Base-by-base conservation (phyloP, 2,329 filamentous ascomycete genomes). In the Colletotrichum incanum region DNA sequence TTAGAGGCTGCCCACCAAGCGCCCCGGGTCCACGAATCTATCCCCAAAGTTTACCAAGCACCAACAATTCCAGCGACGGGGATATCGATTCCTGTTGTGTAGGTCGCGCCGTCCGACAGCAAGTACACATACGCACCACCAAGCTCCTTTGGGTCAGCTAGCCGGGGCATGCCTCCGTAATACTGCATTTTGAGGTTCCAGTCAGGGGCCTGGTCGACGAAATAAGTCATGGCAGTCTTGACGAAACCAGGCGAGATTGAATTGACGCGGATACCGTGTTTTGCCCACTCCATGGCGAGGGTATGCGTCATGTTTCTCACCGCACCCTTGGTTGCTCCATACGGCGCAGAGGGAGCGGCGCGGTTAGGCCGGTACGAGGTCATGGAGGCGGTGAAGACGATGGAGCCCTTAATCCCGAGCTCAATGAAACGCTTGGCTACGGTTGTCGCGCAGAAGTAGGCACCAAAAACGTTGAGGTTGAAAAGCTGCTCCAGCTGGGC, bases 141-240 rank as follows among this genome's bases (percentile, higher is more conserved):
- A 2, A 90, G 78, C 78, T 90, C 87, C 73, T 87, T 83, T 0
- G 86, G 84, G 50, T 86, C 82, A 0, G 88, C 88, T 41, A 90
- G 74, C 39, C 87, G 79, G 14, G 87, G 87, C 82, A 90, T 89
- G 7, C 87, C 87, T 2, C 88, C 86, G 75, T 89, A 89, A 75
- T 90, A 89, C 78, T 88, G 85, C 80, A 90, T 84, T 80, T 90
- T 86, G 73, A 83, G 79, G 69, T 87, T 85, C 88, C 87, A 90
- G 76, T 89, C 88, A 0, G 86, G 84, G n/a, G 83, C 81, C 28
- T 83, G 83, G 67, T 85, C 82, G 7, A 90, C 86, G 74, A 84
- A 86, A 76, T 86, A 86, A 6, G 85, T 87, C 80, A 87, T 81
- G 9, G 84, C 84, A 0, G 85, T 84, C 76, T 80, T 80, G 55